These are phyloP conservation scores for Sporisorium reilianum DNA, from an alignment of 1,284 basidiomycete species.

Conservation along the genomic window DNA sequence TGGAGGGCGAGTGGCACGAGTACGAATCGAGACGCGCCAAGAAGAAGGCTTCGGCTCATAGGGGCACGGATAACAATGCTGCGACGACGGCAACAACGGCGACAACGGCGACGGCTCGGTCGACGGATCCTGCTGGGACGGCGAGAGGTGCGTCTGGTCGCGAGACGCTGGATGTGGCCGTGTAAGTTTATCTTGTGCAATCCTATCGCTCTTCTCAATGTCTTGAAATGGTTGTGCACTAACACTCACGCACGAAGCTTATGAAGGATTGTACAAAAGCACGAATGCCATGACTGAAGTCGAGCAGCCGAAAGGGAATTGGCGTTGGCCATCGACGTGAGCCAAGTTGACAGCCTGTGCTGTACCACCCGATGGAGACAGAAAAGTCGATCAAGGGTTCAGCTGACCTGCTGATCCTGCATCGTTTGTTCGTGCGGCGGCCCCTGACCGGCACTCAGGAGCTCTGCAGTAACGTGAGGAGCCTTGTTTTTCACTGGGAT, in stretches of 20 bases:
- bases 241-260: too few relatives aligned
- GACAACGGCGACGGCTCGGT: neutral
- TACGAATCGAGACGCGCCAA: conserved; percentile 73
- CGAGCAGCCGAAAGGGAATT: neutral
- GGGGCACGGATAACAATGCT: conserved; percentile 3
- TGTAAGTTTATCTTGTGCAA: neutral
- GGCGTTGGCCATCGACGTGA: neutral
- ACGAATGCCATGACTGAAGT: too few relatives aligned
- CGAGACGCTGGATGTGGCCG: neutral
- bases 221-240: neutral
- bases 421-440: too few relatives aligned
- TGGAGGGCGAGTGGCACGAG: conserved; percentile 95
- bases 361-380: neutral
- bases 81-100: neutral
- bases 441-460: conserved; percentile 2
- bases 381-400: conserved; percentile 2
- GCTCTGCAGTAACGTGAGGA: conserved; percentile 2
- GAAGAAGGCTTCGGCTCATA: conserved; percentile 33
- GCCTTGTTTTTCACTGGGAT: neutral
- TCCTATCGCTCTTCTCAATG: neutral
- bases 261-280: too few relatives aligned
- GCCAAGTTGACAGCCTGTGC: neutral
- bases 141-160: neutral
- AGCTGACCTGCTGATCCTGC: conserved; percentile 2
- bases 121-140: neutral